phyloP scores from a whole-genome alignment of 345 rosid species.

The Salix brachista region DNA sequence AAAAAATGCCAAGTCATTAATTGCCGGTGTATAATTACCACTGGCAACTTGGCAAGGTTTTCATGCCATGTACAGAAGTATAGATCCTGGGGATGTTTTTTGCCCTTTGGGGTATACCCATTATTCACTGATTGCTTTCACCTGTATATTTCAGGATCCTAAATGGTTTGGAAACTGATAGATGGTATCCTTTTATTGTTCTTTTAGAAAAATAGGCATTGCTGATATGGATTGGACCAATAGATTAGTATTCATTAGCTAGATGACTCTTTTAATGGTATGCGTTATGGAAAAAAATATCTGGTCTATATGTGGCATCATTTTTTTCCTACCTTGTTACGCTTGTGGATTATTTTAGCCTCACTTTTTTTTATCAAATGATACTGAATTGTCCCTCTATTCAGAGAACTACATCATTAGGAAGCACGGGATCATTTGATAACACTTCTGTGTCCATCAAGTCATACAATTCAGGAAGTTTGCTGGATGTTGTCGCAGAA shows the following conservation, averaged over 20 bases:
- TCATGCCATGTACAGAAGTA: no score
- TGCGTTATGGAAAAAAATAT: no score
- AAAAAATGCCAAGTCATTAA: no score
- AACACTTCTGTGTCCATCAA: conserved; percentile 56
- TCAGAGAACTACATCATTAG: conserved; percentile 75
- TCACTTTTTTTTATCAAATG: conserved; percentile 16
- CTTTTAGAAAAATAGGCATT: no score
- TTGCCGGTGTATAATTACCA: no score
- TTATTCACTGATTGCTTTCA: no score
- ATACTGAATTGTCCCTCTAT: conserved; percentile 20
- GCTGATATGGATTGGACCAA: no score
- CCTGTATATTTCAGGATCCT: neutral
- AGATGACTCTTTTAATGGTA: neutral
- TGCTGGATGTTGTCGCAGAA: conserved; percentile 47
- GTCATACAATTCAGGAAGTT: conserved; percentile 52
- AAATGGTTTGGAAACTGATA: neutral
- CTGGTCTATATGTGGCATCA: no score
- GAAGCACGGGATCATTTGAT: conserved; percentile 63
- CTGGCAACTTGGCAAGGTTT: no score
- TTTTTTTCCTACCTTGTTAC: neutral
- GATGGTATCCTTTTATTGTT: neutral
- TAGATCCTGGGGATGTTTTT: no score
- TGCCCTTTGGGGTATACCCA: no score
- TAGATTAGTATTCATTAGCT: neutral
- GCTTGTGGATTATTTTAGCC: neutral